Evolutionary conservation across 768 basidiomycete genomes (phyloP), one percentile per base, ranked within the genome.

Genomic region (Coprinellus aureogranulatus): DNA sequence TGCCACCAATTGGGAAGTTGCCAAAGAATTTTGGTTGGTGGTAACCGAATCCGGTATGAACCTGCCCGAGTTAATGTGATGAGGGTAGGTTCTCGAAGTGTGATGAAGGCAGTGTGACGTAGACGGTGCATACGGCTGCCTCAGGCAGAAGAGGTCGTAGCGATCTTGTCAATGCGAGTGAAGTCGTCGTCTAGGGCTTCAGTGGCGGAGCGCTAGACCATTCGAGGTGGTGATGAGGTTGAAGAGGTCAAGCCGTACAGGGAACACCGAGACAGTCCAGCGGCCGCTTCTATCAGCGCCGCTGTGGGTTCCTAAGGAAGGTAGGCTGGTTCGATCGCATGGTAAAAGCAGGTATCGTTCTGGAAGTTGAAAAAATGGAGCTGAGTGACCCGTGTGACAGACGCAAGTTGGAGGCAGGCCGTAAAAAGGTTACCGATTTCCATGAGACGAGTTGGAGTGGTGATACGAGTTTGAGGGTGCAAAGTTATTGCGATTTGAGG

Each of bases 361-460:
- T 44, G 41, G 41, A 44, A 34, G 20, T 44, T 8, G 10, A 44
- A 5, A n/a, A 44, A n/a, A 44, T 44, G 41, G 41, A 44, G 41
- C 20, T 8, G 8, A n/a, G 34, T 34, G 16, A n/a, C 20, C 41
- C 41, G 41, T 44, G 41, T 44, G 41, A 44, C 41, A 8, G 41
- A 44, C 8, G 9, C 41, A n/a, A 44, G 18, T 16, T 37, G 30
- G 16, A 52, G 20, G 23, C 9, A 37, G 20, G 50, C 4, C 23
- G 3, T 12, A 11, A 52, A 39, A 23, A 16, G 11, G 2, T 34
- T 52, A 52, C 23, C 50, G 50, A 20, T 51, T 34, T 18, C 47
- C 47, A 46, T 55, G 54, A 45, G 57, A 55, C 28, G 61, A 40
- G 31, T 54, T 56, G 8, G 61, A 50, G 9, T 44, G 53, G 30